Percentiles rank a stretch among this genome's conserved stretches.
phyloP scores from a whole-genome alignment of 2,329 filamentous ascomycete species.

The Didymella pomorum region DNA sequence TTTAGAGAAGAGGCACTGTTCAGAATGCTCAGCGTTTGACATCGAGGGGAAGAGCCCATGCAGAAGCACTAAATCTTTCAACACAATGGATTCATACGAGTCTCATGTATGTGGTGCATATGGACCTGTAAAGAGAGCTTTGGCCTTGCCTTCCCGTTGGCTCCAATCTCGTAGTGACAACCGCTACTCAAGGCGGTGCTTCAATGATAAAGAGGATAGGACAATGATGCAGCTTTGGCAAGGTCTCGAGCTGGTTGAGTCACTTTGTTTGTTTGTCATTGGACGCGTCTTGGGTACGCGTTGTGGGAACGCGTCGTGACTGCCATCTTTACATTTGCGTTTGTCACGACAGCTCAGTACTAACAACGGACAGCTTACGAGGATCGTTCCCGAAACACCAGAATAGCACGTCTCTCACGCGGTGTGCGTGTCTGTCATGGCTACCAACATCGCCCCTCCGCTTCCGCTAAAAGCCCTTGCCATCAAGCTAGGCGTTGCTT shows the following conservation, averaged over 20 bases:
- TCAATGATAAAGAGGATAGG: too few species aligned
- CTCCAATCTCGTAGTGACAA: not conserved
- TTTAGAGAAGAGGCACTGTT: not conserved
- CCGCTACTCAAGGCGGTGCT: not conserved
- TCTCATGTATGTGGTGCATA: not conserved
- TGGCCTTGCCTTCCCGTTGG: not conserved
- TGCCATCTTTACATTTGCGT: not conserved
- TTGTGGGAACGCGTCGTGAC: not conserved
- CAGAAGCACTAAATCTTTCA: not conserved
- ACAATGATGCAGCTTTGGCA: not conserved
- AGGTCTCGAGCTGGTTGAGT: not conserved
- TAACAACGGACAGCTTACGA: too few species aligned
- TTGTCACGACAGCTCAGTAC: too few species aligned
- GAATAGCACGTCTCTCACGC: too few species aligned
- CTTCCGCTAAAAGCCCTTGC: not conserved
- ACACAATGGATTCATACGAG: not conserved
- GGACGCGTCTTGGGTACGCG: not conserved
- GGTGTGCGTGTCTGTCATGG: not conserved
- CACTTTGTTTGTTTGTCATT: not conserved
- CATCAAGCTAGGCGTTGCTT: not conserved
- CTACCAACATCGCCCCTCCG: not conserved
- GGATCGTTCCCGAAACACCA: too few species aligned
- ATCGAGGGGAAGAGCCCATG: too few species aligned
- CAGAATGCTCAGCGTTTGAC: not conserved
- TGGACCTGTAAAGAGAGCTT: not conserved